Base-by-base conservation (phyloP, 495 filamentous ascomycete species). In the Acidiella bohemica region DNA sequence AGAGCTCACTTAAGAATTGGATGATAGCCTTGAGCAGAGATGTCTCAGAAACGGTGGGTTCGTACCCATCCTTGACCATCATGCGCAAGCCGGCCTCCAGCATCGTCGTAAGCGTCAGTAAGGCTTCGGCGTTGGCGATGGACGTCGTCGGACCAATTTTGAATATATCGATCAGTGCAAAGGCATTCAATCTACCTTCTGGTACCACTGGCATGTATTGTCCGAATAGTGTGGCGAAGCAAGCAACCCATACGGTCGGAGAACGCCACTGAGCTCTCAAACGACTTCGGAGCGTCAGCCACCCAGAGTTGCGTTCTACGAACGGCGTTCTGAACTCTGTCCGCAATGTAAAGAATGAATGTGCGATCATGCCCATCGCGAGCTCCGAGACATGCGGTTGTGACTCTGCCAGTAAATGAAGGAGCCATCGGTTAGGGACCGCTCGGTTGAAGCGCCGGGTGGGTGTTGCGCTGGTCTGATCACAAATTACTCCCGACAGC, bases 371-470 rank as follows among this genome's bases (percentile, higher is more conserved):
- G 49, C 84, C 92, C 33, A 72, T 67, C n/a, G 80, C 82, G 21
- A 82, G 67, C 14, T 85, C 66, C 7, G 95, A 79, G 30, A 93
- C 76, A 54, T 84, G 78, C 2, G 81, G 72, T 42, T 94, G 80
- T 47, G 81, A 74, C 52, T 94, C 87, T 20, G 82, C 84, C 33
- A 96, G 72, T 20, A 97, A 75, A 60, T 94, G 90, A 16, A 97
- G 67, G 41, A 96, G 73, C 90, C 92, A 96, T n/a, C 48, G 26
- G 17, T 51, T 51, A 6, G 92, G 95, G 3, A 96, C 88, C 1
- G 86, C 90, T 61, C 78, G 84, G 12, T 88, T 84, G 63, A 97
- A 97, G 51, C 82, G 88, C 52, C 73, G 74, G 36, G 94, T 75
- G 25, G 78, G 77, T 11, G 64, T 58, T 10, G 54, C 52, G 44